Base-by-base conservation (phyloP, 2,329 filamentous ascomycete species). In the Xylariales sp. region DNA sequence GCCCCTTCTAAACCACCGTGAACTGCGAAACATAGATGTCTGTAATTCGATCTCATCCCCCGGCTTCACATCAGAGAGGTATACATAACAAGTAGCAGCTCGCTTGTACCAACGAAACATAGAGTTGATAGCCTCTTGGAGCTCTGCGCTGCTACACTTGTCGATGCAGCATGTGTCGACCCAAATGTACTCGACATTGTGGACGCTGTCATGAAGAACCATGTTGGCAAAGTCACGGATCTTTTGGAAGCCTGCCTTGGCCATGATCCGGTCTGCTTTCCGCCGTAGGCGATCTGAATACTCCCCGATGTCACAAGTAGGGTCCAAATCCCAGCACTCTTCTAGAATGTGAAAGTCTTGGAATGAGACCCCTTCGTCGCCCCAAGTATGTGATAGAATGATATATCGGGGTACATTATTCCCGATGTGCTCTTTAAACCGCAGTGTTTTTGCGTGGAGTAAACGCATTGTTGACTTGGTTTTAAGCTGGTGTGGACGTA, bases 141-240 rank as follows among this genome's bases (percentile, higher is more conserved):
- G 36, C 21, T 43, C 40, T 16, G 40, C 31, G 21, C 29, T 36
- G 32, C 32, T 37, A 10, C 14, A 25, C 32, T 42, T 42, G 29
- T 43, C 36, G 28, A 43, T 35, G 29, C 41, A 43, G n/a, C 27
- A 25, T 8, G 36, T 40, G 22, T 43, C 34, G 9, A 43, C 29
- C 41, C 41, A 43, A 11, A 34, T 21, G 16, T 39, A 40, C 10
- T 11, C 15, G 21, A 38, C n/a, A 6, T 12, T 12, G 18, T 35
- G 18, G 14, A 33, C 15, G 31, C 15, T 9, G 12, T 16, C n/a
- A 14, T 11, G 31, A 33, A n/a, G n/a, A n/a, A n/a, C n/a, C n/a
- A n/a, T 16, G 11, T 33, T 33, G 31, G 31, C 12, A 16, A 33
- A 33, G 31, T 16, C 31, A 16, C 15, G 12, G 14, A 16, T 18